These are phyloP conservation scores for Artemisia argyi DNA, from an alignment of 129 eudicot genomes.

Conservation along the genomic window DNA sequence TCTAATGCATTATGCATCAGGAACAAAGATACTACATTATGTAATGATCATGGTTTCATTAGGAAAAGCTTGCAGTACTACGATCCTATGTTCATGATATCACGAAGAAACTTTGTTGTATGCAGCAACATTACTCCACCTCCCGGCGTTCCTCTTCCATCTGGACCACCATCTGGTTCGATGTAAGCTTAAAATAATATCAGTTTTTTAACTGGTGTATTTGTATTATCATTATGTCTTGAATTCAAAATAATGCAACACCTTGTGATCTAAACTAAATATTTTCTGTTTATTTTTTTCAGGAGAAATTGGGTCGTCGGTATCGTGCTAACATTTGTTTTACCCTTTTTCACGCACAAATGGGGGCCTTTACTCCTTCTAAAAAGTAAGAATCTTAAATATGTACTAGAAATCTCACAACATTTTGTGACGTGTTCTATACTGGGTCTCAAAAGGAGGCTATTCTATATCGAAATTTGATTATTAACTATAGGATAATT, in stretches of 20 bases:
- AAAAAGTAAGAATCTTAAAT: conserved; percentile 24
- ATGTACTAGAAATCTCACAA: not conserved
- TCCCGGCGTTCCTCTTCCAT: conserved; percentile 35
- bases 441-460: too few relatives aligned
- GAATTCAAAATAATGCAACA: not conserved
- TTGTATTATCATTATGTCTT: too few relatives aligned
- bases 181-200: conserved; percentile 25
- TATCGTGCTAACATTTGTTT: conserved; percentile 41
- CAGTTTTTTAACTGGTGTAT: not conserved
- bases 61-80: conserved; percentile 18
- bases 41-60: not conserved
- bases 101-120: conserved; percentile 19
- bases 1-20: not conserved
- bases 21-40: not conserved
- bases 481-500: not conserved
- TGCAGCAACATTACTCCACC: conserved; percentile 32
- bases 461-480: not conserved
- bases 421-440: not conserved
- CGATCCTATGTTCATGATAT: conserved; percentile 21
- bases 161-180: conserved; percentile 44
- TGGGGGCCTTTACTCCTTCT: conserved; percentile 49
- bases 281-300: not conserved
- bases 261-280: not conserved
- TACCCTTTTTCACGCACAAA: conserved; percentile 63
- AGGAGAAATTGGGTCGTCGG: conserved; percentile 61